Percentiles rank a stretch among this genome's conserved stretches.
These are phyloP conservation scores for Mycena alexandri DNA, from an alignment of 768 basidiomycete genomes.

Conservation along the genomic window DNA sequence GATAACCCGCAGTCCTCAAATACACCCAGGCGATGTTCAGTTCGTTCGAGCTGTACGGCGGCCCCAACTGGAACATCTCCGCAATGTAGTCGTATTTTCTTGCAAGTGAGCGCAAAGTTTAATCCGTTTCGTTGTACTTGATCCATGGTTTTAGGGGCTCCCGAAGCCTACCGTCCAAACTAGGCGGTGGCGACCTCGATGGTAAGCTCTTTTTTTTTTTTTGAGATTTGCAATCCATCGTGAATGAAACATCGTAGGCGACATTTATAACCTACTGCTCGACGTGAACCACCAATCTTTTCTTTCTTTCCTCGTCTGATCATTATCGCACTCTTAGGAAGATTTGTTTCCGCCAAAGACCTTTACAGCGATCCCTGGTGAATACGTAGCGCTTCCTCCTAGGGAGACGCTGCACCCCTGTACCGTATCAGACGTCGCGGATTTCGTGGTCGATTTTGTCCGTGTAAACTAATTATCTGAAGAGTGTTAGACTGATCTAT, in stretches of 20 bases:
- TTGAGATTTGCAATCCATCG: constrained; percentile 29
- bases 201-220: constrained; percentile 49
- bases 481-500: not conserved
- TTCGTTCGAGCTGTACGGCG: constrained; percentile 57
- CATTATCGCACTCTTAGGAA: constrained; percentile 40
- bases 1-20: constrained; percentile 66
- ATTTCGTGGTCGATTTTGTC: constrained; percentile 64
- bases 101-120: constrained; percentile 50
- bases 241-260: constrained; percentile 43
- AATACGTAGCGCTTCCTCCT: constrained; percentile 52
- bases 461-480: constrained; percentile 36
- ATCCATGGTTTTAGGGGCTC: constrained; percentile 47
- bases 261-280: constrained; percentile 63
- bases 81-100: constrained; percentile 65
- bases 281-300: constrained; percentile 46
- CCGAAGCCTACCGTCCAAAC: constrained; percentile 58
- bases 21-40: constrained; percentile 64
- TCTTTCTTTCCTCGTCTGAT: constrained; percentile 4
- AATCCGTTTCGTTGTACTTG: constrained; percentile 5
- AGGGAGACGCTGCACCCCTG: constrained; percentile 49
- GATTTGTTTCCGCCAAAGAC: constrained; percentile 44
- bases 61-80: constrained; percentile 53
- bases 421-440: constrained; percentile 57
- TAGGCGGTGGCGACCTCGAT: constrained; percentile 69
- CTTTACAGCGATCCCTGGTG: constrained; percentile 47